A percentile compares a stretch with the other conserved stretches of the same genome.
phyloP scores from a whole-genome alignment of 75 land plant species.

The Pinus taeda region DNA sequence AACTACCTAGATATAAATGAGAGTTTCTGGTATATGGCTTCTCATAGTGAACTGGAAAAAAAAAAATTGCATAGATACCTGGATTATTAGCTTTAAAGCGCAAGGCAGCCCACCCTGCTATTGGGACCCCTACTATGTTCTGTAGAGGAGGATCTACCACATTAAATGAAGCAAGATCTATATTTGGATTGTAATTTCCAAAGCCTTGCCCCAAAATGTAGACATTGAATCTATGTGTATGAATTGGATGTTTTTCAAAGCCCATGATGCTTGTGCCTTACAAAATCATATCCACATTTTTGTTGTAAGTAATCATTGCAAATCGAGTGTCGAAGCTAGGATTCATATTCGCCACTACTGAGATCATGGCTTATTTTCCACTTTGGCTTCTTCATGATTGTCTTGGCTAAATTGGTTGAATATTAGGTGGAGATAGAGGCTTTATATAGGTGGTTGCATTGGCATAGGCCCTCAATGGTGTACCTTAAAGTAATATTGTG shows the following conservation, averaged over 20 bases:
- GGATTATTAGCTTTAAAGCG: slow-evolving; percentile 60
- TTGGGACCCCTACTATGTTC: slow-evolving; percentile 57
- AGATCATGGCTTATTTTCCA: too few species aligned
- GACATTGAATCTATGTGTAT: slow-evolving; percentile 42
- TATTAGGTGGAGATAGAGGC: too few species aligned
- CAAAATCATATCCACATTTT: slow-evolving; percentile 23
- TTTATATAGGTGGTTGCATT: too few species aligned
- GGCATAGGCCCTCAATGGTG: too few species aligned
- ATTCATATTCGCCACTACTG: background rate
- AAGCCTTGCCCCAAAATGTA: slow-evolving; percentile 35
- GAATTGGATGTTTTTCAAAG: slow-evolving; percentile 42
- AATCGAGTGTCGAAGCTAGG: slow-evolving; percentile 17
- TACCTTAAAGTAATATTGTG: too few species aligned
- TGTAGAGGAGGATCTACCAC: slow-evolving; percentile 51
- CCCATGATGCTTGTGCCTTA: slow-evolving; percentile 21
- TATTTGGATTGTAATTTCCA: slow-evolving; percentile 29
- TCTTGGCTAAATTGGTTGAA: too few species aligned
- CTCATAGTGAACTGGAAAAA: too few species aligned
- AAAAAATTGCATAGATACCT: slow-evolving; percentile 10
- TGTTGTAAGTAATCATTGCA: slow-evolving; percentile 19
- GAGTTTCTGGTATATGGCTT: too few species aligned
- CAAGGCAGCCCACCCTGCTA: slow-evolving; percentile 65
- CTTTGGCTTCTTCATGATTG: too few species aligned
- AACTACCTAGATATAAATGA: too few species aligned
- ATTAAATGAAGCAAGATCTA: slow-evolving; percentile 27